phyloP scores from a whole-genome alignment of 352 stramenopile genomes.

The Phytopythium helicoides region DNA sequence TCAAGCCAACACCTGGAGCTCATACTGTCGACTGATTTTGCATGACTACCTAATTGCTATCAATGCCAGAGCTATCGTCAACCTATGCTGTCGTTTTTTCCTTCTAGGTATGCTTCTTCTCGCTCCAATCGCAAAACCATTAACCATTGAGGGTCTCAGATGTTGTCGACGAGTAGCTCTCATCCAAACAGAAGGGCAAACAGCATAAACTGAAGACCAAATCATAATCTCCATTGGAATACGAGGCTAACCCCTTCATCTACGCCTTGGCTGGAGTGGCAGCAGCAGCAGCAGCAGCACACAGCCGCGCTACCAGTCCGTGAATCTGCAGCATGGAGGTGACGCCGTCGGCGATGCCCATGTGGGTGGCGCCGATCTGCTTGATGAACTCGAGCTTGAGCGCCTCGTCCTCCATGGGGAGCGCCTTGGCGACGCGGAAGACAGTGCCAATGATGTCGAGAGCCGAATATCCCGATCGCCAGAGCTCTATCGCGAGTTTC shows the following conservation, averaged over 20 bases:
- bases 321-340: slow-evolving; percentile 93
- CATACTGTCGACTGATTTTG: no score
- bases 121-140: no score
- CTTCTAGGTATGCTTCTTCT: no score
- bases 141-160: no score
- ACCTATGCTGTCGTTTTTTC: no score
- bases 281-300: slow-evolving; percentile 30
- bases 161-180: no score
- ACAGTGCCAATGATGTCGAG: slow-evolving; percentile 98
- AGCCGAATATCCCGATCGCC: slow-evolving; percentile 92
- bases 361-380: slow-evolving; percentile 88
- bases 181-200: no score
- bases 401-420: slow-evolving; percentile 75
- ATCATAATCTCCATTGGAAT: neutral
- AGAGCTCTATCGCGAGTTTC: slow-evolving; percentile 65
- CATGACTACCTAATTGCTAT: no score
- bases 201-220: neutral
- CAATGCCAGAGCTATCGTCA: no score
- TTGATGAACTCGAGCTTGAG: slow-evolving; percentile 92
- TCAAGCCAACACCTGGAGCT: no score
- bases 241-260: slow-evolving; percentile 1
- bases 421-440: slow-evolving; percentile 94
- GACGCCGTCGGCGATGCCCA: slow-evolving; percentile 94
- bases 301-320: slow-evolving; percentile 87
- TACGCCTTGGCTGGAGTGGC: slow-evolving; percentile 23